These are phyloP conservation scores for Thecaphora thlaspeos DNA, from an alignment of 1,284 basidiomycete species.

Conservation along the genomic window DNA sequence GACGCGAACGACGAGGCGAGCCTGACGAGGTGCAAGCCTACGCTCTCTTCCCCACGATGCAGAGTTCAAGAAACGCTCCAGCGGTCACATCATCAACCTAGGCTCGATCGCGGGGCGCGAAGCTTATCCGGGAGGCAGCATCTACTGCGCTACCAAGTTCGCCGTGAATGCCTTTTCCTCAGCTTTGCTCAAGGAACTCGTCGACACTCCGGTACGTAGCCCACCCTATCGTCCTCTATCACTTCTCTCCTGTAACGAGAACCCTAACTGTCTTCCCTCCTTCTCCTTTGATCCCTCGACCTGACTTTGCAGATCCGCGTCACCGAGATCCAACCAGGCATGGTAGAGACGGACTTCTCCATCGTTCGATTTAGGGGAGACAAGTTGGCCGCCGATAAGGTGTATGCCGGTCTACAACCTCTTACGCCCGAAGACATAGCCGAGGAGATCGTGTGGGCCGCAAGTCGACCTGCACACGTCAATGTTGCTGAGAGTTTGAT, in stretches of 20 bases:
- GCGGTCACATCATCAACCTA: slow-evolving; percentile 92
- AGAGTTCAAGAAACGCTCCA: slow-evolving; percentile 82
- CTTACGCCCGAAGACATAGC: slow-evolving; percentile 62
- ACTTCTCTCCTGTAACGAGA: no score
- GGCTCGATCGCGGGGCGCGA: slow-evolving; percentile 90
- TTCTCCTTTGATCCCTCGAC: not conserved
- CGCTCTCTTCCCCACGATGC: not conserved
- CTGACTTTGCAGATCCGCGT: slow-evolving; percentile 28
- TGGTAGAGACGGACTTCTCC: slow-evolving; percentile 72
- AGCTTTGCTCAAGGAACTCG: slow-evolving; percentile 76
- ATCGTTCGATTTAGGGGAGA: slow-evolving; percentile 45
- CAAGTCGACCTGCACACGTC: slow-evolving; percentile 65
- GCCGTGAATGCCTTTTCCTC: slow-evolving; percentile 87
- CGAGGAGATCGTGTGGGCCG: slow-evolving; percentile 96
- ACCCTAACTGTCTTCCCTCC: not conserved
- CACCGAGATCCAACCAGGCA: slow-evolving; percentile 64
- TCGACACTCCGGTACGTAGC: slow-evolving; percentile 68
- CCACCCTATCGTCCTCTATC: not conserved
- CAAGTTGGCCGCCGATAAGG: slow-evolving; percentile 41
- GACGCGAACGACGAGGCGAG: no score
- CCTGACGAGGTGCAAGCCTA: not conserved
- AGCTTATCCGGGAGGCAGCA: slow-evolving; percentile 67
- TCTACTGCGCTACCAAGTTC: slow-evolving; percentile 68
- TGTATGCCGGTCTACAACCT: slow-evolving; percentile 53
- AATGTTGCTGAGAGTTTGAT: slow-evolving; percentile 50